These are phyloP conservation scores for Leptographium flavum DNA, from an alignment of 2,329 filamentous ascomycete species.

Conservation along the genomic window DNA sequence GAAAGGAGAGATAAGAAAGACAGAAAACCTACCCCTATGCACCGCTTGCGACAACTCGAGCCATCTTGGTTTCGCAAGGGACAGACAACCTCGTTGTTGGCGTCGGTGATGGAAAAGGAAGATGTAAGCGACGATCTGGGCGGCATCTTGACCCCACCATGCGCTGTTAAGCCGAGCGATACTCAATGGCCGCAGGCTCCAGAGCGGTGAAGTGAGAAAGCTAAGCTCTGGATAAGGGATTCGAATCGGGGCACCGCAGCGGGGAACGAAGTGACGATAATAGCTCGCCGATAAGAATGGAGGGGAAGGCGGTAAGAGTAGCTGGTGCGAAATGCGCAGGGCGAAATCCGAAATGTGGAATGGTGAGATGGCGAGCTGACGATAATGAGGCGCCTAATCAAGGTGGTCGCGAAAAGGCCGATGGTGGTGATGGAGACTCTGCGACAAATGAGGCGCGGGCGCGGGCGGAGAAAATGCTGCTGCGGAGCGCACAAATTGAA, in stretches of 20 bases:
- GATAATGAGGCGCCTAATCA: neutral
- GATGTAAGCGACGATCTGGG: conserved; percentile 75
- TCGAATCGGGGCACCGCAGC: conserved; percentile 7
- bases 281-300: conserved; percentile 11
- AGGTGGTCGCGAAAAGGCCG: conserved; percentile 2
- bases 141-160: conserved; percentile 66
- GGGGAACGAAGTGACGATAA: conserved; percentile 5
- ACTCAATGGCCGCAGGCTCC: neutral
- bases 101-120: conserved; percentile 83
- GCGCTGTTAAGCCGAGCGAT: conserved; percentile 15
- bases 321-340: neutral
- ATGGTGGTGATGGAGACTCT: conserved; percentile 5
- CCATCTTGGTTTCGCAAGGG: conserved; percentile 92
- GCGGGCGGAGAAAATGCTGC: neutral
- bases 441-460: neutral
- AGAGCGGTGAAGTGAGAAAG: neutral
- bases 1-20: conserved; percentile 19
- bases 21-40: conserved; percentile 72
- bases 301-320: conserved; percentile 9
- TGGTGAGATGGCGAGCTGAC: no score
- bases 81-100: conserved; percentile 93
- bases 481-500: neutral
- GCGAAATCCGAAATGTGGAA: no score
- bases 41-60: conserved; percentile 93
- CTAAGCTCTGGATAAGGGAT: neutral